These are phyloP conservation scores for Leccinum boreale DNA, from an alignment of 768 basidiomycete species.

Conservation along the genomic window DNA sequence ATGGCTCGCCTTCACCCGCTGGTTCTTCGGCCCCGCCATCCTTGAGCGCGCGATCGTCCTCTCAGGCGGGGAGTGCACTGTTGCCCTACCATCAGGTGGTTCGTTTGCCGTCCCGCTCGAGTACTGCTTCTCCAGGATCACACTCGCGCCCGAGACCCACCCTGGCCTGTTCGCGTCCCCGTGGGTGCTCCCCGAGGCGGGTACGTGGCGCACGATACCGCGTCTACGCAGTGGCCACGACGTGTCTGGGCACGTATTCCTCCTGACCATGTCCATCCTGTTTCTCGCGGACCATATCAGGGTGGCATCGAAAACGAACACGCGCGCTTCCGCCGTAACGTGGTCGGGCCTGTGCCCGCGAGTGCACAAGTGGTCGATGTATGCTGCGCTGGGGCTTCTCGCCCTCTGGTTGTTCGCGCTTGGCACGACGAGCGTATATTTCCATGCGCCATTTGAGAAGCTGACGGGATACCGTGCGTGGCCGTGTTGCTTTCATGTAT, in stretches of 20 bases:
- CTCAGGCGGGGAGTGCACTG: slow-evolving; percentile 78
- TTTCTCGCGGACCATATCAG: slow-evolving; percentile 70
- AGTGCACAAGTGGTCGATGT: slow-evolving; percentile 48
- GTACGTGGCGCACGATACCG: slow-evolving; percentile 50
- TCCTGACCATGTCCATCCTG: slow-evolving; percentile 74
- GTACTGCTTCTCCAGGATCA: slow-evolving; percentile 50
- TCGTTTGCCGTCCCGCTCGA: slow-evolving; percentile 52
- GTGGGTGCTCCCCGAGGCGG: slow-evolving; percentile 32
- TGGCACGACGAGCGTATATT: slow-evolving; percentile 83
- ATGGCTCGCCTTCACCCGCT: slow-evolving; percentile 75
- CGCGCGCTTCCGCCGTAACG: background rate
- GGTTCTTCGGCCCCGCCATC: slow-evolving; percentile 87
- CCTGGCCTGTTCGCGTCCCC: slow-evolving; percentile 55
- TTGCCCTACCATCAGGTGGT: slow-evolving; percentile 54
- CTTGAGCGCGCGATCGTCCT: slow-evolving; percentile 59
- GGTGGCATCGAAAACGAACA: slow-evolving; percentile 52
- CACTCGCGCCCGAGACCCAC: slow-evolving; percentile 58
- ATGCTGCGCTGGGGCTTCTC: slow-evolving; percentile 46
- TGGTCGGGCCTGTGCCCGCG: slow-evolving; percentile 35
- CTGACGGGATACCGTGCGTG: slow-evolving; percentile 76
- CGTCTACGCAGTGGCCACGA: slow-evolving; percentile 82
- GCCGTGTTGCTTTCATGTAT: background rate
- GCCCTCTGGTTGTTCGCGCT: slow-evolving; percentile 69
- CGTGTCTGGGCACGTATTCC: slow-evolving; percentile 90
- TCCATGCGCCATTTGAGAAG: slow-evolving; percentile 89